Base-by-base conservation (phyloP, 2,329 filamentous ascomycete genomes). In the Alternaria conjuncta region DNA sequence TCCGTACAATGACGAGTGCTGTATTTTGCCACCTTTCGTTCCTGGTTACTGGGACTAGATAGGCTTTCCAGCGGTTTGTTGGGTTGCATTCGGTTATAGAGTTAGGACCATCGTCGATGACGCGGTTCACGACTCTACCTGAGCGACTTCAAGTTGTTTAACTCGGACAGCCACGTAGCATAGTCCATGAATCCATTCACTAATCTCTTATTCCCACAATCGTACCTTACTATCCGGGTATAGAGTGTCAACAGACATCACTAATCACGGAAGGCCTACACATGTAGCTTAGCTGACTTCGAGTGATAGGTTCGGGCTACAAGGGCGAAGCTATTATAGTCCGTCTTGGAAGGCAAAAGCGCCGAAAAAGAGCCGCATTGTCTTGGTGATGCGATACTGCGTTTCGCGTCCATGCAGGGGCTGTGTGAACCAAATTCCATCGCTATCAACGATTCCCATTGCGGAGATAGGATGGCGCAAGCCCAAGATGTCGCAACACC, bases 181-280 rank as follows among this genome's bases (percentile, higher is more conserved):
- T 56, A 60, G 44, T 55, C 50, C 49, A 28, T 12, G 50, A 50
- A 63, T 63, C 45, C 54, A 55, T 41, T 23, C 49, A 41, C 49
- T 36, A 21, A 25, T 53, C 1, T 41, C 9, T 12, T 6, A 12
- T 25, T 10, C 21, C 28, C 13, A 4, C 49, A 53, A 15, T 7
- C 9, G 13, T 25, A 28, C 12, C 28, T 25, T 53, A 41, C 36
- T 41, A 41, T 41, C n/a, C 36, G 36, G 36, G 36, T 18, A 18
- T 41, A 41, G n/a, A 41, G 36, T 41, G 36, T 41, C n/a, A 18
- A 41, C 36, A 41, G 36, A 15, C 15, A 18, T 18, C 36, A 41
- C 36, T 41, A 41, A 41, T 41, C 36, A 41, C 36, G 36, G 36
- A 41, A 41, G 15, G n/a, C 36, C 36, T 41, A 41, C 36, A 41